Percentiles rank a stretch among this genome's conserved stretches.
phyloP scores from a whole-genome alignment of 768 basidiomycete genomes.

The Podaxis sp. region DNA sequence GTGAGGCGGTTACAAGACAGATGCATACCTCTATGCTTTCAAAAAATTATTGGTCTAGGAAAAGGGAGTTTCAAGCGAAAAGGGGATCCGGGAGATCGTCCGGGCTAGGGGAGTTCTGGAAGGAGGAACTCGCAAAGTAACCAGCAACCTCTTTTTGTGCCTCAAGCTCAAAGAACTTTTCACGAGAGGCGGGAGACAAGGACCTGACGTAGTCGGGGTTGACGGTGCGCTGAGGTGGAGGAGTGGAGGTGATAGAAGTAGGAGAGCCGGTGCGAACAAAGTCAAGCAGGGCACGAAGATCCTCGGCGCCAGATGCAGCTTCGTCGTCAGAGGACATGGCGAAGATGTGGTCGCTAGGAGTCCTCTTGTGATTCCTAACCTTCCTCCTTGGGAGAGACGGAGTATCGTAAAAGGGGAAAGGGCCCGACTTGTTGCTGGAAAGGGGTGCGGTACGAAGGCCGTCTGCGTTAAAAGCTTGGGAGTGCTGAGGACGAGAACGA shows the following conservation, averaged over 20 bases:
- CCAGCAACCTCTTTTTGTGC: conserved; percentile 32
- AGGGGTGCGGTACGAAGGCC: conserved; percentile 53
- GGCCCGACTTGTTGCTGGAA: conserved; percentile 19
- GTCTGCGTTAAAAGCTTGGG: conserved; percentile 19
- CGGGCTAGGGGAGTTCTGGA: conserved; percentile 85
- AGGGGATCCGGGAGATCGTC: conserved; percentile 73
- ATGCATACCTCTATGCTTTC: conserved; percentile 25
- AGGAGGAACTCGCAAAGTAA: conserved; percentile 76
- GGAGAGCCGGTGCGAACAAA: conserved; percentile 17
- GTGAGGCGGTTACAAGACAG: neutral
- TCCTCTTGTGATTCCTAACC: conserved; percentile 46
- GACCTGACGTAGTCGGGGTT: conserved; percentile 11
- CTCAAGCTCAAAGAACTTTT: conserved; percentile 28
- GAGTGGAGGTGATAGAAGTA: conserved; percentile 15
- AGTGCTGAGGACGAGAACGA: conserved; percentile 29
- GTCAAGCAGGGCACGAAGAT: conserved; percentile 24
- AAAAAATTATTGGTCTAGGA: conserved; percentile 18
- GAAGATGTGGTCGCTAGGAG: conserved; percentile 74
- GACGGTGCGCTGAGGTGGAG: conserved; percentile 13
- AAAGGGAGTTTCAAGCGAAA: conserved; percentile 35
- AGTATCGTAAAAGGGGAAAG: conserved; percentile 36
- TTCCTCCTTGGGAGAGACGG: conserved; percentile 17
- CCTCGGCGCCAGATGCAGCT: conserved; percentile 33
- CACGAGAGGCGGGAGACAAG: conserved; percentile 20
- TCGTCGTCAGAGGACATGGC: conserved; percentile 73